Evolutionary conservation across 78 protist genomes (phyloP), one percentile per base, ranked within the genome.

Genomic region (Blattamonas nauphoetae): DNA sequence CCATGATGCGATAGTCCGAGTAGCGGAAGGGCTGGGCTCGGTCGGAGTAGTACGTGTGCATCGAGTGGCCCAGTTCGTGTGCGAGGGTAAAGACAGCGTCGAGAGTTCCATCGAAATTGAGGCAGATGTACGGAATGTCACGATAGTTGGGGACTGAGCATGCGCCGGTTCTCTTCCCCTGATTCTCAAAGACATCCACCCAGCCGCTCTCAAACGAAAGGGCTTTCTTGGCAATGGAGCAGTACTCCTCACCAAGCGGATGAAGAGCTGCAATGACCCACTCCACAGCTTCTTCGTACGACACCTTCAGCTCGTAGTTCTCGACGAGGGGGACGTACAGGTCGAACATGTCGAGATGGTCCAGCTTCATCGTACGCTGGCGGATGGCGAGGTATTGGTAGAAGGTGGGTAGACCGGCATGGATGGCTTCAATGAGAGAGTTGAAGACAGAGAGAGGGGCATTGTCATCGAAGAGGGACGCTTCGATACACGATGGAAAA

Each of bases 61-160:
- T 79, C 83, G 83, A 79, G 41, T 79, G 83, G 33, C 83, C 83
- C 43, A 79, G 83, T 11, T 79, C 83, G 83, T 79, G 83, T 4
- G 41, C 41, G 43, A 79, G 83, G 41, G 83, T 79, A 11, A 79
- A 79, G 83, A 79, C 83, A 6, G 83, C 4, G 43, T 79, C 83
- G 45, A 79, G 4, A 11, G 4, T 79, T 4, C 41, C 83, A 4
- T 32, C 41, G 83, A 38, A 79, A 11, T 79, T 79, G 42, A 79
- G 4, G 42, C 4, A 5, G 45, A 79, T 79, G 83, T 32, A 79
- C 43, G 33, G 83, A 6, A 32, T 6, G 42, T 5, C 6, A 5
- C 6, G 29, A 11, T 38, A 79, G 45, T 5, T 33, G 45, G 43
- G 32, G 43, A 6, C 33, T 5, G 43, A 33, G 83, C 21, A 79